These are phyloP conservation scores for Nidularia pulvinata DNA, from an alignment of 768 basidiomycete species.

Conservation along the genomic window DNA sequence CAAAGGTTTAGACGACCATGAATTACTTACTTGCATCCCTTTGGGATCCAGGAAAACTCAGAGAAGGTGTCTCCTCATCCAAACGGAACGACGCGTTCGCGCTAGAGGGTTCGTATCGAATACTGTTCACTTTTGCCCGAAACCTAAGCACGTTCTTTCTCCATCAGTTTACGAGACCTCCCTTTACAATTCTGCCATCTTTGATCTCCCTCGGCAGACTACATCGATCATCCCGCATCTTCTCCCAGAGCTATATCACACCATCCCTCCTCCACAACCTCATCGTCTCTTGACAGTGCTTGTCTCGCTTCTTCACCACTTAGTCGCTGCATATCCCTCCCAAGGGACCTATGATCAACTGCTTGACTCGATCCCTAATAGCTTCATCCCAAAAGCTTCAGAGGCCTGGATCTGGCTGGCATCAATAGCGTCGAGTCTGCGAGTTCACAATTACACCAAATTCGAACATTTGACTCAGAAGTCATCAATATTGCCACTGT, in stretches of 20 bases:
- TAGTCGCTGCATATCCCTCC: slow-evolving; percentile 61
- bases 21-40: not conserved
- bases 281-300: slow-evolving; percentile 31
- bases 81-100: slow-evolving; percentile 60
- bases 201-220: slow-evolving; percentile 60
- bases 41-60: slow-evolving; percentile 57
- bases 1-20: not conserved
- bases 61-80: slow-evolving; percentile 71
- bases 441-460: slow-evolving; percentile 51
- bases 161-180: slow-evolving; percentile 72
- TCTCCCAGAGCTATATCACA: slow-evolving; percentile 45
- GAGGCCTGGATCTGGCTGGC: slow-evolving; percentile 48
- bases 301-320: slow-evolving; percentile 56
- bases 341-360: slow-evolving; percentile 55
- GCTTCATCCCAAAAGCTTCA: slow-evolving; percentile 33
- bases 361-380: slow-evolving; percentile 34
- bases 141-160: not conserved
- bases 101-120: slow-evolving; percentile 53
- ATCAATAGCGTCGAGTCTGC: slow-evolving; percentile 48
- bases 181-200: slow-evolving; percentile 61
- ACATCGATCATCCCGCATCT: slow-evolving; percentile 62
- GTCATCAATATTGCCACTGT: slow-evolving; percentile 13
- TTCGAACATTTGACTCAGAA: slow-evolving; percentile 44
- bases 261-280: slow-evolving; percentile 14
- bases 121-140: not conserved